Conservation (phyloP, 352 stramenopile genomes). For the Globisporangium heterothallicum region DNA sequence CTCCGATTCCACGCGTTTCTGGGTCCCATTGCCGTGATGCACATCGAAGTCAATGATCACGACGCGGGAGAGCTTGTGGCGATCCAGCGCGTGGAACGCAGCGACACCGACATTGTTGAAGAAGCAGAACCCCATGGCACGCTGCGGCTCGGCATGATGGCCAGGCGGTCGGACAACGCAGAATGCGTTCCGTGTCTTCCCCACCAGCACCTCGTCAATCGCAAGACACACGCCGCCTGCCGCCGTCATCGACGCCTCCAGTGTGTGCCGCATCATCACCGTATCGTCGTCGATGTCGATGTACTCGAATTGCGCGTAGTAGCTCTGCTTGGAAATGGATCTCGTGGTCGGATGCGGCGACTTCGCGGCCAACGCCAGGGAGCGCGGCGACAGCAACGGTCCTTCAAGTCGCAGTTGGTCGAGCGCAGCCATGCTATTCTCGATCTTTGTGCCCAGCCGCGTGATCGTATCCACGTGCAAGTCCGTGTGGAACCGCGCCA, state of each 20-base stretch:
- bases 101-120: slow-evolving; percentile 95
- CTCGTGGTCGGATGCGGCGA: slow-evolving; percentile 15
- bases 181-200: slow-evolving; percentile 68
- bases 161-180: slow-evolving; percentile 73
- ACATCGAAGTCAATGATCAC: slow-evolving; percentile 75
- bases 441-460: slow-evolving; percentile 49
- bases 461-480: slow-evolving; percentile 52
- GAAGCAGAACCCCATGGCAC: slow-evolving; percentile 89
- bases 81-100: slow-evolving; percentile 89
- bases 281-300: slow-evolving; percentile 68
- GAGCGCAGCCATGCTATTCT: slow-evolving; percentile 48
- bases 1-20: slow-evolving; percentile 32
- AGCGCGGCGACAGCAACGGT: background rate
- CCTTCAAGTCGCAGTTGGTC: slow-evolving; percentile 16
- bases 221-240: slow-evolving; percentile 81
- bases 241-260: slow-evolving; percentile 53
- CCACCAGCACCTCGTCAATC: slow-evolving; percentile 42
- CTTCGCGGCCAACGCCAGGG: background rate
- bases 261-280: slow-evolving; percentile 61
- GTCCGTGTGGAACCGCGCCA: slow-evolving; percentile 51
- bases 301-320: slow-evolving; percentile 58
- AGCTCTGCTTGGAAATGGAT: slow-evolving; percentile 30
- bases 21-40: slow-evolving; percentile 88
- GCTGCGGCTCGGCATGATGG: slow-evolving; percentile 45
- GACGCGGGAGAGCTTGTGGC: slow-evolving; percentile 37